Base-by-base conservation (phyloP, 257 asterid genomes). In the Coffea eugenioides region DNA sequence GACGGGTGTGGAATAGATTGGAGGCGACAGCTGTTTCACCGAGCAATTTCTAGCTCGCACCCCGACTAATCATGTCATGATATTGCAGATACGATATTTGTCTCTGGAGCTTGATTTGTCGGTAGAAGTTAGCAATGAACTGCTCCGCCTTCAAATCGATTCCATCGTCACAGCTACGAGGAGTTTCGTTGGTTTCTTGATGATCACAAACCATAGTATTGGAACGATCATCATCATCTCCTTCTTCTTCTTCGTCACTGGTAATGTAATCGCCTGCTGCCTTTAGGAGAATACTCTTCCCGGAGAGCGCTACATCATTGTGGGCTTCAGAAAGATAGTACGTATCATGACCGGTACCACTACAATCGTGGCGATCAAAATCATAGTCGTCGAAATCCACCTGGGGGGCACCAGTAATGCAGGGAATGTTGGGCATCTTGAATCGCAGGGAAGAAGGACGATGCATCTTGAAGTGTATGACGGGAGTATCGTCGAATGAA, bases 81-180 rank as follows among this genome's bases (percentile, higher is more conserved):
- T 83, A 81, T 18, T 83, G 84, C 5, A 85, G 66, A 77, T 74
- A 77, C 5, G 90, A 87, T 69, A 83, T 68, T 74, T 87, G 90
- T 79, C 90, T 87, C 82, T 94, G 97, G 70, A 94, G 79, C 87
- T 89, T 92, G 83, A 94, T 92, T 59, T 94, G 93, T 52, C 87
- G 77, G 79, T 90, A 88, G 78, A 94, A 94, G 67, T 83, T 89
- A 0, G 96, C 90, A 20, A 94, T 94, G 76, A 94, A 94, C 86
- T 90, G 81, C 80, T 91, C 98, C 20, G 97, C 98, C 80, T 88
- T 94, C 84, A 71, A 34, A 88, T 94, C 97, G 76, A 92, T 90
- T 39, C 73, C 97, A 27, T 89, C 93, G 4, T 86, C 95, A 36
- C 31, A 3, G 18, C 34, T n/a, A 61, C 49, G 36, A 3, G 71